Evolutionary conservation across 805 yeast species (phyloP).

Genomic region (Aciculoconidium aculeatum): DNA sequence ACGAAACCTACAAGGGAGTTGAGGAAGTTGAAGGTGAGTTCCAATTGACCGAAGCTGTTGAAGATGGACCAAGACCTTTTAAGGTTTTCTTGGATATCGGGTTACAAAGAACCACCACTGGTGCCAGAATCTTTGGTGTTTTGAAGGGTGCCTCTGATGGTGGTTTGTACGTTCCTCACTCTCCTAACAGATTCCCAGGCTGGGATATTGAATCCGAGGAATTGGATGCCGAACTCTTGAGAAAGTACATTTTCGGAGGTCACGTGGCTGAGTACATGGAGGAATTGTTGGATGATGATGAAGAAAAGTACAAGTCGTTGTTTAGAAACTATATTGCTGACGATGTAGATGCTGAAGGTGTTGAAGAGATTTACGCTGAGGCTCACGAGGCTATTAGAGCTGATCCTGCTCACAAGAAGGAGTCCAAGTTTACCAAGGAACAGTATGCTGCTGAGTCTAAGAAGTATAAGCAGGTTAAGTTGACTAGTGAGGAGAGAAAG

Average conservation of each 20-base stretch:
- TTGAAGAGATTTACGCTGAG: constrained; percentile 91
- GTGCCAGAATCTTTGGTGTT: constrained; percentile 99
- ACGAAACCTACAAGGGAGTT: constrained; percentile 97
- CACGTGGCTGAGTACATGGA: constrained; percentile 99
- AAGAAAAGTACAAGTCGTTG: constrained; percentile 95
- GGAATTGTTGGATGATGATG: constrained; percentile 99
- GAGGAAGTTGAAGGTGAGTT: constrained; percentile 99
- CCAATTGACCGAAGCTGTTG: constrained; percentile 97
- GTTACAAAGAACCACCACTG: constrained; percentile 99
- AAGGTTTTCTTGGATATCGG: constrained; percentile 99
- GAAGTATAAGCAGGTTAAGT: constrained; percentile 85
- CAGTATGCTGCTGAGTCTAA: constrained; percentile 96
- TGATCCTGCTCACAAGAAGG: constrained; percentile 88
- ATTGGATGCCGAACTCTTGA: constrained; percentile 92
- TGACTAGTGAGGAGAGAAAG: constrained; percentile 86
- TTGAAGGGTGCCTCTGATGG: constrained; percentile 99
- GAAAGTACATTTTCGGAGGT: constrained; percentile 99
- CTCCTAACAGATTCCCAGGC: constrained; percentile 99
- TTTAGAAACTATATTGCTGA: constrained; percentile 96
- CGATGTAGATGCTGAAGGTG: constrained; percentile 93
- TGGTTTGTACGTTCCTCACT: constrained; percentile 99
- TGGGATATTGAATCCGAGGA: constrained; percentile 99
- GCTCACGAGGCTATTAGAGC: constrained; percentile 97
- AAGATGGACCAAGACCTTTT: constrained; percentile 99
- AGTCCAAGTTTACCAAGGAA: constrained; percentile 92